phyloP scores from a whole-genome alignment of 1,284 basidiomycete species.

The Puccinia triticina region DNA sequence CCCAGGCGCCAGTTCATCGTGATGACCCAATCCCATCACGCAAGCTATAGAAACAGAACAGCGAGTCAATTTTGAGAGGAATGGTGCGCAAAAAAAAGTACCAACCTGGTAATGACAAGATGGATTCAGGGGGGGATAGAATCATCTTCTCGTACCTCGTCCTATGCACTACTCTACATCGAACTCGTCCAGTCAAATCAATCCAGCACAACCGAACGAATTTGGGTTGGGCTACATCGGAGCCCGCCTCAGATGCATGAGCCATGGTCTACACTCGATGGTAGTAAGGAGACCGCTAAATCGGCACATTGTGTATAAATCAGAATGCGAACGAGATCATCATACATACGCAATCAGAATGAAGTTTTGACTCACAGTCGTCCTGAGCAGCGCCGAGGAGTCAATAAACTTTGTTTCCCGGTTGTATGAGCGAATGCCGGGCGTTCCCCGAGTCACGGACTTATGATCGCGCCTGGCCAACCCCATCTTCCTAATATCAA shows the following conservation, averaged over 20 bases:
- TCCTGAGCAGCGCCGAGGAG: no score
- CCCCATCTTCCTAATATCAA: no score
- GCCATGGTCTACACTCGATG: conserved; percentile 1
- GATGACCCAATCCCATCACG: conserved; percentile 47
- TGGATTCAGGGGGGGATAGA: conserved; percentile 38
- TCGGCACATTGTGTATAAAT: no score
- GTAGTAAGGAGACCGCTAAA: background rate
- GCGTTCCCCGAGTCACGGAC: no score
- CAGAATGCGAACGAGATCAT: no score
- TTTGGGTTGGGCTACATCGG: background rate
- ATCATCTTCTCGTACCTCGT: conserved; percentile 49
- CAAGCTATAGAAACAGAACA: conserved; percentile 20
- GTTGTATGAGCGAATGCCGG: no score
- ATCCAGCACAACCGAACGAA: conserved; percentile 50
- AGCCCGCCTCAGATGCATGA: background rate
- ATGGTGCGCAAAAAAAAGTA: background rate
- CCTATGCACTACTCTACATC: conserved; percentile 41
- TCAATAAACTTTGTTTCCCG: no score
- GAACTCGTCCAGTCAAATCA: conserved; percentile 43
- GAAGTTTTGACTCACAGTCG: no score
- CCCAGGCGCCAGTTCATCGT: conserved; percentile 41
- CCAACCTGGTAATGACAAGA: conserved; percentile 41
- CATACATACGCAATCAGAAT: no score
- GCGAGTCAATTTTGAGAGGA: background rate
- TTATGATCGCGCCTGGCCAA: no score